These are phyloP conservation scores for Apophysomyces variabilis DNA, from an alignment of 371 early-diverging fungal genomes.

Conservation along the genomic window DNA sequence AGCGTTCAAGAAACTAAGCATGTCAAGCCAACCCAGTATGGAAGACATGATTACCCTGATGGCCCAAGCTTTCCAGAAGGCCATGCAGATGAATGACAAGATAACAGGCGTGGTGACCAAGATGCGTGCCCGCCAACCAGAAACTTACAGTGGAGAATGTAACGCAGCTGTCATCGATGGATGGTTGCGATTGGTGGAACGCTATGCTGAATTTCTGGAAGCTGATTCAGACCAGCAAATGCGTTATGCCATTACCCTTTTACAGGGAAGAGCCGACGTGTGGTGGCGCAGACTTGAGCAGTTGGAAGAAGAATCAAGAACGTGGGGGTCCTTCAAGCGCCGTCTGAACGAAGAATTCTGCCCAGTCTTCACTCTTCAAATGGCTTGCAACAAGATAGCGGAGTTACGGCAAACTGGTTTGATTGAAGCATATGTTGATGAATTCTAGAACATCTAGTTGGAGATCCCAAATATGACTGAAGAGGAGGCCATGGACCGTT, in stretches of 20 bases:
- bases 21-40: background rate
- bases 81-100: too few species aligned
- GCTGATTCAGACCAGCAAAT: background rate
- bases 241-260: background rate
- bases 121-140: too few species aligned
- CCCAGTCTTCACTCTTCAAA: conserved; percentile 1
- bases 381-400: conserved; percentile 11
- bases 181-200: background rate
- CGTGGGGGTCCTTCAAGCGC: background rate
- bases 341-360: background rate
- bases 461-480: too few species aligned
- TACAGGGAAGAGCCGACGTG: background rate
- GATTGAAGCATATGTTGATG: background rate
- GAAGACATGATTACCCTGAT: background rate
- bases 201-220: background rate
- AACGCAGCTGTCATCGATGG: background rate
- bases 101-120: too few species aligned
- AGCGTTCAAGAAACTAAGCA: background rate
- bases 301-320: background rate
- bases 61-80: too few species aligned
- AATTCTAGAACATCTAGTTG: background rate
- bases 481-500: too few species aligned
- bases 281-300: conserved; percentile 8
- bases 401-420: background rate
- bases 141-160: too few species aligned